Percentiles rank a stretch among this genome's conserved stretches.
Conservation (phyloP, 2,329 filamentous ascomycete genomes). For the Curvularia verruculosa region DNA sequence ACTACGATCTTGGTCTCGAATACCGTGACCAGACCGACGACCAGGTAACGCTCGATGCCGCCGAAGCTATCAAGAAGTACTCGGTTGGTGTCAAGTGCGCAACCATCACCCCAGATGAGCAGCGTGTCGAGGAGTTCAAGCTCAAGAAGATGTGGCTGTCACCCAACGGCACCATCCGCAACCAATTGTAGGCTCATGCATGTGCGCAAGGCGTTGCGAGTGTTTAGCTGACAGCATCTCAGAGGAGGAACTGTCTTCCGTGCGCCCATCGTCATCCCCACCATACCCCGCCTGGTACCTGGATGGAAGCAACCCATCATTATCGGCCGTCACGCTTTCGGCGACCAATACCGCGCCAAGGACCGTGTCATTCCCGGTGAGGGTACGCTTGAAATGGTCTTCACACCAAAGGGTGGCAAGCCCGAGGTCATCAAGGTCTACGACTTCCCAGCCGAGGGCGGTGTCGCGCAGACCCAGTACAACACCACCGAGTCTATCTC, state of each 20-base stretch:
- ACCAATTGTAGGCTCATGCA: conserved; percentile 59
- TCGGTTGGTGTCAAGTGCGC: conserved; percentile 98
- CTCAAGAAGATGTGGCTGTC: conserved; percentile 99
- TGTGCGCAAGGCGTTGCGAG: neutral
- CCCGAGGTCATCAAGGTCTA: conserved; percentile 88
- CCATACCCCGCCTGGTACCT: conserved; percentile 89
- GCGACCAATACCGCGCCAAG: conserved; percentile 97
- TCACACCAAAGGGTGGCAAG: conserved; percentile 80
- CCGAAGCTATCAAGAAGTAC: conserved; percentile 99
- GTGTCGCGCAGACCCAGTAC: conserved; percentile 94
- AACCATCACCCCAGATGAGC: conserved; percentile 98
- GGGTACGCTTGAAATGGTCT: conserved; percentile 93
- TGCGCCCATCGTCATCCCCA: conserved; percentile 95
- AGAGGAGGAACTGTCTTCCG: conserved; percentile 96
- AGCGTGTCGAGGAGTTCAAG: conserved; percentile 95
- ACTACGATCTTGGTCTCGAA: conserved; percentile 91
- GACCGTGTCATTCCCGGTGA: conserved; percentile 82
- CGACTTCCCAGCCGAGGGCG: conserved; percentile 84
- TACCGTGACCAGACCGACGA: conserved; percentile 97
- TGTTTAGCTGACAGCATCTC: conserved; percentile 25
- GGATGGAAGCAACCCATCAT: conserved; percentile 99
- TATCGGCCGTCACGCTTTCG: conserved; percentile 97
- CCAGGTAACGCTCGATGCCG: conserved; percentile 92
- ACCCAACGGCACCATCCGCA: conserved; percentile 86
- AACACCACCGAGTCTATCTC: conserved; percentile 96